phyloP scores from a whole-genome alignment of 2,329 filamentous ascomycete genomes.

The Colletotrichum tamarilloi region DNA sequence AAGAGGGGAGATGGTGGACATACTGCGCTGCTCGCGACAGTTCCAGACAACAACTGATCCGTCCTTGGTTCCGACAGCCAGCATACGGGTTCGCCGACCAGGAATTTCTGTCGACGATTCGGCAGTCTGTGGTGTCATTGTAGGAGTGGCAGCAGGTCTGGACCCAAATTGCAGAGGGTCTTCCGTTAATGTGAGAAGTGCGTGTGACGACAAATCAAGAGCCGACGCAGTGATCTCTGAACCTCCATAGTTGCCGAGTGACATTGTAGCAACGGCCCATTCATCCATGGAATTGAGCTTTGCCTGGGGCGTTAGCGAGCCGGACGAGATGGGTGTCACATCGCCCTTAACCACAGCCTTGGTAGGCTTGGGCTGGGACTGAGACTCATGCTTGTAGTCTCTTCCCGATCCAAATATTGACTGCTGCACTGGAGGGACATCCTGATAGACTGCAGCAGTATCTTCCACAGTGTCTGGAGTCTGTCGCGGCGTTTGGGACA shows the following conservation, averaged over 20 bases:
- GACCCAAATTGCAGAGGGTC: conserved; percentile 73
- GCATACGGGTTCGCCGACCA: conserved; percentile 82
- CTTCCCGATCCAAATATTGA: conserved; percentile 44
- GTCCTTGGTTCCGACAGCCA: conserved; percentile 83
- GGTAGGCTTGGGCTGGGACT: conserved; percentile 14
- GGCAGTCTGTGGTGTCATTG: conserved; percentile 55
- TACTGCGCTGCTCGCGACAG: conserved; percentile 73
- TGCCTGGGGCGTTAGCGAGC: conserved; percentile 25
- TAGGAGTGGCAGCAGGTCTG: conserved; percentile 54
- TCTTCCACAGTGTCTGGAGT: neutral
- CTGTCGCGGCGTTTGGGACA: conserved; percentile 17
- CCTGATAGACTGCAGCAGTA: neutral
- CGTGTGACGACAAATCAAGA: conserved; percentile 80
- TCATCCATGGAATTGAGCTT: conserved; percentile 31
- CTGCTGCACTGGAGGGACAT: conserved; percentile 10
- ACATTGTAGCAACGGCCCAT: conserved; percentile 24
- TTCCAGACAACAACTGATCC: conserved; percentile 90
- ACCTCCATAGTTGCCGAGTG: conserved; percentile 51
- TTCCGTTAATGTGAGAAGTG: conserved; percentile 78
- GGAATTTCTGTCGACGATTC: conserved; percentile 70
- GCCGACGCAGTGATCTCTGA: conserved; percentile 76
- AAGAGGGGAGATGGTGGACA: conserved; percentile 74
- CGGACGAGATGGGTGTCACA: conserved; percentile 19
- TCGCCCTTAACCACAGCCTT: neutral
- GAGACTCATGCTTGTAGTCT: neutral